Evolutionary conservation across 108 stramenopile species (phyloP).

Genomic region (Stephanodiscus triporus): DNA sequence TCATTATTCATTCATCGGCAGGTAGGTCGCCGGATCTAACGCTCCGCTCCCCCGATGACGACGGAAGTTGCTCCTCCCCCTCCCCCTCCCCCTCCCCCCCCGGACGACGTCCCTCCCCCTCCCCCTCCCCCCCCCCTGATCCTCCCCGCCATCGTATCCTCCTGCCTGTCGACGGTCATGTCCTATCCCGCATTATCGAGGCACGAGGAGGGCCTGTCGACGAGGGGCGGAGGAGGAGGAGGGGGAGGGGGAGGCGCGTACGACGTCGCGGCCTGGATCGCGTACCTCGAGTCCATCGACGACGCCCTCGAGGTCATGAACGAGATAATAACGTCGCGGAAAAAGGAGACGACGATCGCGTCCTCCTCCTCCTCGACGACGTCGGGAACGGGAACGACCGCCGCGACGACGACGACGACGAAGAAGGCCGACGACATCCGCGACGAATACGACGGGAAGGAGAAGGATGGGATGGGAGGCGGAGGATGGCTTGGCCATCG

Average conservation of each 20-base stretch:
- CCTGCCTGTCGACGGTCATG: constrained; percentile 39
- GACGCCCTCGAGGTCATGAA: constrained; percentile 42
- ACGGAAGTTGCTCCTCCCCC: not conserved
- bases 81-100: constrained; percentile 10
- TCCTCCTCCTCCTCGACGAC: too few species aligned
- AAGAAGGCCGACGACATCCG: too few species aligned
- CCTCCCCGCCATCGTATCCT: not conserved
- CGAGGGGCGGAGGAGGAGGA: constrained; percentile 9
- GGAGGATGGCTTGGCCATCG: not conserved
- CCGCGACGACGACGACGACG: not conserved
- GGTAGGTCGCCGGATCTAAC: too few species aligned
- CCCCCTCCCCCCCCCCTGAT: not conserved
- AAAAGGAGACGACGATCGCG: too few species aligned
- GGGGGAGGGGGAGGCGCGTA: constrained; percentile 43
- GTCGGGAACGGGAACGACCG: not conserved
- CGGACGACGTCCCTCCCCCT: not conserved
- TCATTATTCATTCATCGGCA: too few species aligned
- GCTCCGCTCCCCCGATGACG: not conserved
- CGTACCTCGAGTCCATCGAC: constrained; percentile 81
- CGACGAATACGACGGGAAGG: constrained; percentile 5
- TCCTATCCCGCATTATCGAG: constrained; percentile 35
- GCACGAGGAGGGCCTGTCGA: constrained; percentile 65
- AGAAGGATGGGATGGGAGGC: not conserved
- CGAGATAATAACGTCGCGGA: not conserved
- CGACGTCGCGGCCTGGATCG: constrained; percentile 79